Conservation (phyloP, 2,329 filamentous ascomycete species). For the Pseudocercospora cruenta region DNA sequence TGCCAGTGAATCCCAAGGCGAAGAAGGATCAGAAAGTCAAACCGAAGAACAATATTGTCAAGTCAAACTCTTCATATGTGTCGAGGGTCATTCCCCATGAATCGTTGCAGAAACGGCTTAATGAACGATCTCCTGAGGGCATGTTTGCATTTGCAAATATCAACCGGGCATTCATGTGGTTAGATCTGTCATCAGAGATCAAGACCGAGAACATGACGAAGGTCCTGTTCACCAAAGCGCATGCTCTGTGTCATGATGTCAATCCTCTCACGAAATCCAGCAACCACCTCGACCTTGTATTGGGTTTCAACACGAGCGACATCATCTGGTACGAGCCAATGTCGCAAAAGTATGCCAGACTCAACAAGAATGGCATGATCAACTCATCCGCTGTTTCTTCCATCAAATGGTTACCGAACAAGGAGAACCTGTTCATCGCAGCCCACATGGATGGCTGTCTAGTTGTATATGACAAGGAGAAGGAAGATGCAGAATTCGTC, state of each 20-base stretch:
- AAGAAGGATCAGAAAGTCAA: slow-evolving; percentile 75
- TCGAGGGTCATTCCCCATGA: slow-evolving; percentile 95
- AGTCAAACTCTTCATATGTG: slow-evolving; percentile 98
- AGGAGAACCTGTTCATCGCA: slow-evolving; percentile 89
- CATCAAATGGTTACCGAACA: slow-evolving; percentile 91
- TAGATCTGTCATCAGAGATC: slow-evolving; percentile 77
- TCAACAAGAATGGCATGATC: slow-evolving; percentile 96
- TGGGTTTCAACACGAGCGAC: slow-evolving; percentile 95
- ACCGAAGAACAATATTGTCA: slow-evolving; percentile 97
- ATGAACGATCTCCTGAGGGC: slow-evolving; percentile 76
- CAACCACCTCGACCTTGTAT: slow-evolving; percentile 83
- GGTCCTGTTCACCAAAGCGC: slow-evolving; percentile 94
- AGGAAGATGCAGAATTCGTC: slow-evolving; percentile 80
- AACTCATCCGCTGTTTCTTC: slow-evolving; percentile 83
- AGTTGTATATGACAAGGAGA: slow-evolving; percentile 96
- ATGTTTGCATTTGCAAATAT: slow-evolving; percentile 93
- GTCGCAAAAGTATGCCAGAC: slow-evolving; percentile 88
- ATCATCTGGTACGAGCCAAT: slow-evolving; percentile 99
- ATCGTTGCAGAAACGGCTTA: slow-evolving; percentile 72
- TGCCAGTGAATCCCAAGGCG: slow-evolving; percentile 64
- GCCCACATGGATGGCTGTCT: slow-evolving; percentile 89
- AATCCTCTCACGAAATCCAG: slow-evolving; percentile 79
- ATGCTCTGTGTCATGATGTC: slow-evolving; percentile 92
- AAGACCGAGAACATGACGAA: slow-evolving; percentile 93
- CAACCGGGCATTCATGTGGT: slow-evolving; percentile 93